A percentile compares a stretch with the other conserved stretches of the same genome.
These are phyloP conservation scores for Calendula officinalis DNA, from an alignment of 129 eudicot genomes.

Conservation along the genomic window DNA sequence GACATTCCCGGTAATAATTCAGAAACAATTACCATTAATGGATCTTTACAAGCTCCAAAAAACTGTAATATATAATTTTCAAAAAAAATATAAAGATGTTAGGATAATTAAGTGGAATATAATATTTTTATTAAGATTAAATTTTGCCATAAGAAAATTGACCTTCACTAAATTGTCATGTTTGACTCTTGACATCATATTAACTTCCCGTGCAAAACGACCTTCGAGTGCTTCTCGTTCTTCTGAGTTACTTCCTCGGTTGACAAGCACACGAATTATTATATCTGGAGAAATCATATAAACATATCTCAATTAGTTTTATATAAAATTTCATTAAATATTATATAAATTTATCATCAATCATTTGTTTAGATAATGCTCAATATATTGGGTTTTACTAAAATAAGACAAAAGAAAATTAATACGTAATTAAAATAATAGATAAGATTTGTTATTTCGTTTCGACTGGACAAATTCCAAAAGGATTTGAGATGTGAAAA, in stretches of 20 bases:
- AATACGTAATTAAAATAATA: no score
- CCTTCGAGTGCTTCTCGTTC: conserved; percentile 74
- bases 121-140: neutral
- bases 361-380: no score
- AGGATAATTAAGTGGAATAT: neutral
- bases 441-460: no score
- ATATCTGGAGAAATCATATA: neutral
- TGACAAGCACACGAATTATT: neutral
- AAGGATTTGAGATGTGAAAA: no score
- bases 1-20: conserved; percentile 95
- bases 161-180: conserved; percentile 94
- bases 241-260: conserved; percentile 66
- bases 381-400: no score
- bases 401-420: no score
- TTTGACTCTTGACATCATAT: conserved; percentile 92
- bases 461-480: no score
- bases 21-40: conserved; percentile 95
- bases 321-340: no score
- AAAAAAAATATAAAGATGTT: neutral
- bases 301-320: neutral
- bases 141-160: conserved; percentile 5
- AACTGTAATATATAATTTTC: conserved; percentile 55
- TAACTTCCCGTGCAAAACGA: conserved; percentile 91
- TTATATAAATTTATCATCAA: no score
- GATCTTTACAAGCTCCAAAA: conserved; percentile 98